Evolutionary conservation across 306 rosid genomes (phyloP), one percentile per base, ranked within the genome.

Genomic region (Geum urbanum): DNA sequence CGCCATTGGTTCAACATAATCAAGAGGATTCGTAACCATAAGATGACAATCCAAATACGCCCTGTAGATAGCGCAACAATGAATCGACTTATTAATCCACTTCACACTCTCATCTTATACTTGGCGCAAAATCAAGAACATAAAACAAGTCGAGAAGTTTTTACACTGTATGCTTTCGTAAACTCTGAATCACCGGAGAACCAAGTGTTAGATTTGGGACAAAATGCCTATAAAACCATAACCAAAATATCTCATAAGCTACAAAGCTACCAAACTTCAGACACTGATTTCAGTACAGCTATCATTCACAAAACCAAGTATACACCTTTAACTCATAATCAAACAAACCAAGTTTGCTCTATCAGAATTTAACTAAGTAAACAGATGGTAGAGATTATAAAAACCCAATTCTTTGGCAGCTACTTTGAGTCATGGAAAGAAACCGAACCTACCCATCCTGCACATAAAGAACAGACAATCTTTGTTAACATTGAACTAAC

Each of bases 21-120:
- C 96, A 71, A 89, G 80, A 59, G 97, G 97, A 78, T 92, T 92
- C 15, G 97, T 89, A 59, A 92, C 97, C 97, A 92, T 92, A 68
- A 95, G 95, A 78, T 95, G 99, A 69, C 97, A 95, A 77, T 95
- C 99, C 70, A 95, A 81, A 87, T 95, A 95, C 32, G 95, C 96
- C 77, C 99, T 95, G 84, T 56, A 68, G 53, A 44, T 67, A 45
- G 27, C 3, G 37, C 37, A 67, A 55, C 32, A 57, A 72, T 3
- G 3, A 9, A 18, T 53, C n/a, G 27, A 66, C 40, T 71, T 61
- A 67, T 71, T 20, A 45, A 43, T 43, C 45, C 45, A 62, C 37
- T 32, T 32, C 2, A 32, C 37, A 32, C 4, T 32, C 37, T 27
- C 65, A 59, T 35, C 37, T 27, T 63, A 71, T 55, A 62, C 71